A percentile compares a stretch with the other conserved stretches of the same genome.
Conservation (phyloP, 495 filamentous ascomycete species). For the Immersiella caudata region DNA sequence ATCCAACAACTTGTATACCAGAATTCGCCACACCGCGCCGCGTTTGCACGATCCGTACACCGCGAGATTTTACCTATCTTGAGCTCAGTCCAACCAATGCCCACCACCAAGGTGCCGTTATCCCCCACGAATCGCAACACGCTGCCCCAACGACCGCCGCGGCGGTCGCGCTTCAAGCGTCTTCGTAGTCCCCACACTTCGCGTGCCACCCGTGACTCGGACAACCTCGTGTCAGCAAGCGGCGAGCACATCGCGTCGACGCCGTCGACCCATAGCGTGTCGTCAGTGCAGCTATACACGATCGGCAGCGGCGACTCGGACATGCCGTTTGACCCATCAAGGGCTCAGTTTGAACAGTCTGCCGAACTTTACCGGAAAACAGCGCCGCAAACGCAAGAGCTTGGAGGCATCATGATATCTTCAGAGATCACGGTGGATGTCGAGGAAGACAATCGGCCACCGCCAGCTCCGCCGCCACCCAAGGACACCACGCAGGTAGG, state of each 20-base stretch:
- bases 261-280: conserved; percentile 22
- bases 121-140: not conserved
- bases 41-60: conserved; percentile 49
- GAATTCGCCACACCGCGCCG: conserved; percentile 46
- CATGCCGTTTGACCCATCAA: not conserved
- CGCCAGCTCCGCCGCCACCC: not conserved
- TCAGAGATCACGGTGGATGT: conserved; percentile 43
- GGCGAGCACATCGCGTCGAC: conserved; percentile 22
- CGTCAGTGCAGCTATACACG: conserved; percentile 23
- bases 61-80: conserved; percentile 48
- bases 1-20: conserved; percentile 50
- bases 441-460: conserved; percentile 7
- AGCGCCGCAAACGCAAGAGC: conserved; percentile 14
- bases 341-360: not conserved
- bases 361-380: not conserved
- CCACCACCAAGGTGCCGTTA: conserved; percentile 17
- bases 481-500: not conserved
- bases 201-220: conserved; percentile 4
- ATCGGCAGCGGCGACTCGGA: conserved; percentile 7
- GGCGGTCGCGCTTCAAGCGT: not conserved
- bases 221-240: conserved; percentile 20
- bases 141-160: not conserved
- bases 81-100: conserved; percentile 34
- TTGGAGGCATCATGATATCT: conserved; percentile 49
- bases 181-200: not conserved